Evolutionary conservation across 345 rosid species (phyloP), one percentile per base, ranked within the genome.

Genomic region (Kernera saxatilis): DNA sequence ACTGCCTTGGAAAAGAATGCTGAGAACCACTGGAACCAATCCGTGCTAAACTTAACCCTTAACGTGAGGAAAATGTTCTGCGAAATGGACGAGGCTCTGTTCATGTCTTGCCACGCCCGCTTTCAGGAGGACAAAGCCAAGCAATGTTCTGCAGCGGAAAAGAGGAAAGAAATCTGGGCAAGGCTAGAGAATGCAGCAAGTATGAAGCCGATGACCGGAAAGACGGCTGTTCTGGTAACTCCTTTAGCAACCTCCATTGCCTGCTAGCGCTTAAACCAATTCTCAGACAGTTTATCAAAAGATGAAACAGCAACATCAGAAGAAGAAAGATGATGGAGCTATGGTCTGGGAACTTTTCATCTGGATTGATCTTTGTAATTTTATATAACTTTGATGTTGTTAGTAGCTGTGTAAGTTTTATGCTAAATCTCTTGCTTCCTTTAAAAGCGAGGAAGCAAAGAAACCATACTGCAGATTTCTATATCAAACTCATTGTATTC

Each of bases 1-100:
- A 83, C 89, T 33, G 84, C 90, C 15, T 51, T 92, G 17, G 98
- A 92, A 79, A 88, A 79, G 85, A 92, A 92, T 46, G 79, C 82
- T 11, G 84, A 65, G 9, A 77, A 32, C 74, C 96, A 92, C 73
- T 92, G 98, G 98, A 92, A 92, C 80, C 98, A 77, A 10, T 84
- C 88, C 0, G 96, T 92, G 69, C 86, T 84, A 21, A 88, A 87
- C 82, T 70, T 88, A 29, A 88, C 91, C 51, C 70, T 83, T 51
- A 88, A 85, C 37, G 82, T 92, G 22, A 74, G 86, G 26, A 90
- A 85, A 62, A 81, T 90, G 95, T 86, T 92, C 77, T 76, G 84
- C 0, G 96, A 92, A 73, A 92, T 90, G 91, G 98, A 92, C 13
- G 91, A 83, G 6, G 63, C 55, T 26, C 67, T 92, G 70, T 92